Conservation (phyloP, 108 stramenopile genomes). For the Nitzschia sp. region DNA sequence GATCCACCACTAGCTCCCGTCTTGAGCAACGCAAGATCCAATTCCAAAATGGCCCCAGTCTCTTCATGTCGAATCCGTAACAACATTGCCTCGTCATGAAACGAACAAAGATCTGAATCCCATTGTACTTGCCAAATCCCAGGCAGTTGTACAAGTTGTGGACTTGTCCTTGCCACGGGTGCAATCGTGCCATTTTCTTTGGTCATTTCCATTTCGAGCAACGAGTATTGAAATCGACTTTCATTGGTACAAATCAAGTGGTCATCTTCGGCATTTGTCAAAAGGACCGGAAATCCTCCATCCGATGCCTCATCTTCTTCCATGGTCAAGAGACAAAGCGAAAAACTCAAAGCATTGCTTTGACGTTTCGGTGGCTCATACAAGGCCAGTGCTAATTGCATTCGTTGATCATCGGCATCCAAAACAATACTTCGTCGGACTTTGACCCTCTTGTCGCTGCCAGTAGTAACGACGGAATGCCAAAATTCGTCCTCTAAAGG, state of each 20-base stretch:
- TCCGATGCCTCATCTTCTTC: conserved; percentile 72
- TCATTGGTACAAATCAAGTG: conserved; percentile 52
- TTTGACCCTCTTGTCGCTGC: neutral
- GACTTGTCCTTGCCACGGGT: conserved; percentile 19
- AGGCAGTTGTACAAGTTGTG: conserved; percentile 20
- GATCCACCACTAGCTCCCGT: conserved; percentile 17
- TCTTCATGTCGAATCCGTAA: conserved; percentile 55
- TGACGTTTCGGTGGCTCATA: conserved; percentile 12
- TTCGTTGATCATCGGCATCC: conserved; percentile 56
- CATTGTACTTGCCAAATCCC: neutral
- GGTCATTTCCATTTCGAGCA: conserved; percentile 2
- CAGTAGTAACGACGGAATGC: conserved; percentile 11
- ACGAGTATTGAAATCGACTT: conserved; percentile 38
- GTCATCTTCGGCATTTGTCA: conserved; percentile 54
- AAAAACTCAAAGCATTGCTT: conserved; percentile 31
- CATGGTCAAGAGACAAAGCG: conserved; percentile 60
- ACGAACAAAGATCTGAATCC: neutral
- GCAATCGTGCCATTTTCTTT: conserved; percentile 2
- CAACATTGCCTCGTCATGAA: conserved; percentile 6
- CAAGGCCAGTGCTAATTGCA: conserved; percentile 52
- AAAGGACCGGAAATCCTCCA: conserved; percentile 52
- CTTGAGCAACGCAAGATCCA: conserved; percentile 37
- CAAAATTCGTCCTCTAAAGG: conserved; percentile 27
- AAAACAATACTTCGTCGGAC: conserved; percentile 57
- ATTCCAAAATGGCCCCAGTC: conserved; percentile 52